Conservation (phyloP, 371 early-diverging fungal species). For the Mucor racemosus region DNA sequence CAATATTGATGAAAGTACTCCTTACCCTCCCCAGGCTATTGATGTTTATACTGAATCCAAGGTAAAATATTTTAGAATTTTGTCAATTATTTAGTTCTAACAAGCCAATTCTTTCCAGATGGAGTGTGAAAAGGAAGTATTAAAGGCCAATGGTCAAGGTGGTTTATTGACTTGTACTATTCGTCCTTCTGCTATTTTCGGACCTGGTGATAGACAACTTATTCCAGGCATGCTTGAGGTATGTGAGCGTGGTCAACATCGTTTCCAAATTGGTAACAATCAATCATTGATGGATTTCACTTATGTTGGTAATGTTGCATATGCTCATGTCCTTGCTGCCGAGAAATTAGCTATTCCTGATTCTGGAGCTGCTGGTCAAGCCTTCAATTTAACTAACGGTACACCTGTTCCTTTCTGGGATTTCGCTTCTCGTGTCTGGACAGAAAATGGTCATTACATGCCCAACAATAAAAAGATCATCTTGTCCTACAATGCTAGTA, state of each 20-base stretch:
- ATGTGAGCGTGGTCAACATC: slow-evolving; percentile 71
- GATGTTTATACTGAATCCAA: slow-evolving; percentile 95
- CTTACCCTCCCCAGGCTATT: slow-evolving; percentile 75
- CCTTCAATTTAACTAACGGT: slow-evolving; percentile 92
- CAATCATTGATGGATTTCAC: slow-evolving; percentile 89
- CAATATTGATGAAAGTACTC: slow-evolving; percentile 80
- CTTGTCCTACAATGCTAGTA: slow-evolving; percentile 49
- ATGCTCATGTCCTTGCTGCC: slow-evolving; percentile 89
- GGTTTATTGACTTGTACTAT: slow-evolving; percentile 79
- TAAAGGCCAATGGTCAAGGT: slow-evolving; percentile 74
- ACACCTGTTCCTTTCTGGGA: slow-evolving; percentile 95
- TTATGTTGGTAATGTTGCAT: slow-evolving; percentile 92
- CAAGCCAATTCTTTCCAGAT: slow-evolving; percentile 38
- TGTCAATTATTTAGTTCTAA: no score
- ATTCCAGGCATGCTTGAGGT: slow-evolving; percentile 80
- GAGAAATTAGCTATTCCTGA: slow-evolving; percentile 65
- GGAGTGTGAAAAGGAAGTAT: slow-evolving; percentile 82
- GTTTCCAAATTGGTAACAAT: slow-evolving; percentile 89
- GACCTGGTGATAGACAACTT: slow-evolving; percentile 90
- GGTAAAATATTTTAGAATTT: slow-evolving; percentile 39
- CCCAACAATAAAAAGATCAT: slow-evolving; percentile 51
- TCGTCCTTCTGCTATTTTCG: slow-evolving; percentile 93
- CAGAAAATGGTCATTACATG: slow-evolving; percentile 54
- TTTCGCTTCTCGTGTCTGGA: slow-evolving; percentile 73
- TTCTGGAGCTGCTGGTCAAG: slow-evolving; percentile 65